Base-by-base conservation (phyloP, 2,329 filamentous ascomycete genomes). In the Kalmusia sp. region DNA sequence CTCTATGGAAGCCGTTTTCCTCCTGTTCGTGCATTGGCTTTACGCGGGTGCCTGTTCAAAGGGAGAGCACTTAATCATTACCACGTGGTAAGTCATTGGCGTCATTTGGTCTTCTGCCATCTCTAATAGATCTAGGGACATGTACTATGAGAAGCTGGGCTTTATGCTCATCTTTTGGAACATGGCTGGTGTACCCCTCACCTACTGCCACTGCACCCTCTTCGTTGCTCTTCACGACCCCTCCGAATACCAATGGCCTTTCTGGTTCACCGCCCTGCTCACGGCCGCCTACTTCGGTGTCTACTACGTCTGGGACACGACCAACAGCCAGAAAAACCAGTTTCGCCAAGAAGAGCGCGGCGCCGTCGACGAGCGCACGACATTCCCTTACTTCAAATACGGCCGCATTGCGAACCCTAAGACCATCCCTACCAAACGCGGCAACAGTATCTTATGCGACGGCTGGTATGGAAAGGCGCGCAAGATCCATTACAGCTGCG, bases 81-180 rank as follows among this genome's bases (percentile, higher is more conserved):
- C 90, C 7, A 95, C 91, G 44, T 96, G 92, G 87, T 85, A 74
- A 67, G 80, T 61, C 12, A 2, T 8, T 15, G 17, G 3, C 3
- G 12, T 30, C 22, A 2, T 6, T 7, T 17, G 3, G 14, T 15
- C 28, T 17, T 43, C n/a, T 25, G 27, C 28, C 40, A 24, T n/a
- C 9, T 24, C 49, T 63, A 45, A 59, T 15, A 31, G 9, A 11
- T 3, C 12, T 31, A 86, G 84, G 89, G 92, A 96, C 69, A 96
- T 96, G 89, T 96, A 96, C 81, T 93, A 92, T 67, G 92, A 96
- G 82, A 96, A 96, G 79, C 93, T 91, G 86, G 92, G 92, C 47
- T 96, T 96, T 81, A 96, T 96, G 92, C 85, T 96, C 62, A 96
- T 96, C 75, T 96, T 96, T 85, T 96, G 92, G 92, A 96, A 96